Percentiles rank a stretch among this genome's conserved stretches.
These are phyloP conservation scores for Calonectria henricotiae DNA, from an alignment of 2,329 filamentous ascomycete species.

Conservation along the genomic window DNA sequence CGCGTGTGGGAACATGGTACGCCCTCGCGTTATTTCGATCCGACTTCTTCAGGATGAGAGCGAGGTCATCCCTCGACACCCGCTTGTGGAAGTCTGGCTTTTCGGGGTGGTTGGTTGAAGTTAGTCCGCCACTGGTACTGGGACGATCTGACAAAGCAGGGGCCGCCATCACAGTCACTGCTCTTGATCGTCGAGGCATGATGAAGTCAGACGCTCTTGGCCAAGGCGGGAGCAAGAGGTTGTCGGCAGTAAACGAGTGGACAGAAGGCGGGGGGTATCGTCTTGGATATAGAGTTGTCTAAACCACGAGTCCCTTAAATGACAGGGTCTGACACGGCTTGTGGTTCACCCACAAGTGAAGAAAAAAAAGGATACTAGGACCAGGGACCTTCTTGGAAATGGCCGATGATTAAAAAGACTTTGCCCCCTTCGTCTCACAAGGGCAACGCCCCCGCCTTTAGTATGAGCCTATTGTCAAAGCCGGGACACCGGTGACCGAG, in stretches of 20 bases:
- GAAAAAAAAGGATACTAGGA: constrained; percentile 41
- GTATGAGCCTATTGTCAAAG: constrained; percentile 45
- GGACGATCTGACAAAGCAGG: constrained; percentile 45
- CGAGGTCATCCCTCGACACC: constrained; percentile 64
- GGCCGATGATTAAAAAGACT: constrained; percentile 42
- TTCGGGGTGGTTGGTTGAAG: constrained; percentile 40
- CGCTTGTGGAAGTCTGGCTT: constrained; percentile 57
- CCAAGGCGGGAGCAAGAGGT: constrained; percentile 39
- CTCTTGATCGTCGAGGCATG: constrained; percentile 50
- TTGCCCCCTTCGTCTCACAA: constrained; percentile 48
- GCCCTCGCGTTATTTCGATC: constrained; percentile 57
- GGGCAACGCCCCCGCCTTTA: constrained; percentile 50
- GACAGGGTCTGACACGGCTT: constrained; percentile 53
- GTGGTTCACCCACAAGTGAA: constrained; percentile 47
- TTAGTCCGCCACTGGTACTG: constrained; percentile 48
- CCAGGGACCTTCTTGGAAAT: constrained; percentile 44
- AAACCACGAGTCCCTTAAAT: constrained; percentile 45
- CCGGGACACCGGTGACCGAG: constrained; percentile 34
- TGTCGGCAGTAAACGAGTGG: constrained; percentile 47
- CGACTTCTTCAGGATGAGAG: constrained; percentile 52
- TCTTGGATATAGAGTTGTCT: constrained; percentile 48
- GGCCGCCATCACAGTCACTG: constrained; percentile 48
- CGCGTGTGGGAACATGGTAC: constrained; percentile 62
- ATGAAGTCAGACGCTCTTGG: constrained; percentile 39
- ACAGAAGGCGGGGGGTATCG: constrained; percentile 41